Percentiles rank a stretch among this genome's conserved stretches.
Conservation (phyloP, 2,329 filamentous ascomycete genomes). For the Penicillium sp. region DNA sequence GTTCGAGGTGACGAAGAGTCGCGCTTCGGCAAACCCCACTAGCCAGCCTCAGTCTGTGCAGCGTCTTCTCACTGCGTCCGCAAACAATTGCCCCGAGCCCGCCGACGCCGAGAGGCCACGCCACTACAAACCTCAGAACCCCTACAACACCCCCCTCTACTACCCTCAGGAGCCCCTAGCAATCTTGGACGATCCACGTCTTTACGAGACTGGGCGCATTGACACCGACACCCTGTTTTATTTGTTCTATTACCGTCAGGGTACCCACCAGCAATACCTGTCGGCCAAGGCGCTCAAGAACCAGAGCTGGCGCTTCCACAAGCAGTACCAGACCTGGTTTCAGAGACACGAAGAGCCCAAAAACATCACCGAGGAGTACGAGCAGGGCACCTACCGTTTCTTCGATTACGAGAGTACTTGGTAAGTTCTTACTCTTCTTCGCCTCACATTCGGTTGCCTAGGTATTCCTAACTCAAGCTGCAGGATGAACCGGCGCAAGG, state of each 20-base stretch:
- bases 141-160: conserved; percentile 77
- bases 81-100: conserved; percentile 73
- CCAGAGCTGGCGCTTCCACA: conserved; percentile 98
- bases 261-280: conserved; percentile 92
- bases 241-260: conserved; percentile 98
- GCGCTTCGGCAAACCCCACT: conserved; percentile 55
- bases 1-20: conserved; percentile 81
- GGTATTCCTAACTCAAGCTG: conserved; percentile 21
- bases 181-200: conserved; percentile 86
- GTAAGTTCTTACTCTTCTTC: conserved; percentile 59
- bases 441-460: conserved; percentile 28
- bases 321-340: conserved; percentile 99
- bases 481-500: conserved; percentile 98
- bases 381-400: conserved; percentile 98
- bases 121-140: conserved; percentile 82
- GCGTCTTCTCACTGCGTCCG: conserved; percentile 76
- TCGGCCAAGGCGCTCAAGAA: conserved; percentile 97
- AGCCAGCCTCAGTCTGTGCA: conserved; percentile 69
- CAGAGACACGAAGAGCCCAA: conserved; percentile 98
- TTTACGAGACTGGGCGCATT: conserved; percentile 77
- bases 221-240: conserved; percentile 98
- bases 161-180: conserved; percentile 92
- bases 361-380: conserved; percentile 96
- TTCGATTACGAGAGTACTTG: conserved; percentile 99
- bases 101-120: conserved; percentile 81